Evolutionary conservation across 768 basidiomycete species (phyloP).

Genomic region (Scleroderma bovista): DNA sequence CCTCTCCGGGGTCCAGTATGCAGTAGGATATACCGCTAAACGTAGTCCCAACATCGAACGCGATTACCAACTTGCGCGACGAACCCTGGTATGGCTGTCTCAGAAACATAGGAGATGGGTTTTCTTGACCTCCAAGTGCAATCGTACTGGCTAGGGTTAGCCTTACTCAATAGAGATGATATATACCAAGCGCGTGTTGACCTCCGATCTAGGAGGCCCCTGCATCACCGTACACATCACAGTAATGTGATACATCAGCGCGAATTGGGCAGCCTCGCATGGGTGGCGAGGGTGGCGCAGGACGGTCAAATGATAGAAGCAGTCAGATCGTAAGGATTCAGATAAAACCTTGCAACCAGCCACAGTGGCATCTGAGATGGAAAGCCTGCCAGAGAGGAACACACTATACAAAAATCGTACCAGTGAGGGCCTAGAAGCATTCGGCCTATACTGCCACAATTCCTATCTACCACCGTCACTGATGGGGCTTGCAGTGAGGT

Average conservation of each 20-base stretch:
- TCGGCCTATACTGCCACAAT: no score
- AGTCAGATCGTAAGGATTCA: neutral
- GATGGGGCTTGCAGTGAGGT: no score
- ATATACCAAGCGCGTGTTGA: neutral
- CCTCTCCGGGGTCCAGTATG: slow-evolving; percentile 34
- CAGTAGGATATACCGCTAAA: slow-evolving; percentile 33
- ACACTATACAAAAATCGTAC: no score
- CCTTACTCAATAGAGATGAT: neutral
- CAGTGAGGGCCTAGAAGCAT: no score
- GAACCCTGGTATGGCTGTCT: slow-evolving; percentile 31
- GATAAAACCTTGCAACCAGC: no score
- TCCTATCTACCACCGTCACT: no score
- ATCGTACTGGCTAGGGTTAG: neutral
- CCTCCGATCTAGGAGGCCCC: neutral
- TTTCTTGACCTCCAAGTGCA: neutral
- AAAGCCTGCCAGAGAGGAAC: no score
- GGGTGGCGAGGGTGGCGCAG: no score
- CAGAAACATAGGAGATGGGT: slow-evolving; percentile 15
- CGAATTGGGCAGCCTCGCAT: neutral
- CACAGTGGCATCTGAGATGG: no score
- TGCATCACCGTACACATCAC: neutral
- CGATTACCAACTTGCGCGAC: slow-evolving; percentile 28
- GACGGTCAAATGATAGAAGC: no score
- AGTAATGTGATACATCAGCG: neutral
- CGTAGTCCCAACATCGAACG: slow-evolving; percentile 34